Base-by-base conservation (phyloP, 1,139 yeast species). In the Lodderomyces metapsilosis region DNA sequence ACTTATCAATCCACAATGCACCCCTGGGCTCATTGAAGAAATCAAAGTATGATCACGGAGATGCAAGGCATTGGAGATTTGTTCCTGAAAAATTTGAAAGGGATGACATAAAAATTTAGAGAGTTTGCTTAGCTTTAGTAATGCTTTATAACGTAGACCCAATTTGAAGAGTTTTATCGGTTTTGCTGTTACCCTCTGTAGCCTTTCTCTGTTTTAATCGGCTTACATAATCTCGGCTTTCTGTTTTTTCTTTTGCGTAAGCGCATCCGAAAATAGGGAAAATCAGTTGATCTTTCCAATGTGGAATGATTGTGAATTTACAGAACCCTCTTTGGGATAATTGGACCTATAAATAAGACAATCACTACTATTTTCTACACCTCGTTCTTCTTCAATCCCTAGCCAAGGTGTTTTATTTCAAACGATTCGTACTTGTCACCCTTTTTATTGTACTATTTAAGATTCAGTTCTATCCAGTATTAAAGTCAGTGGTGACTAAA, bases 21-120 rank as follows among this genome's bases (percentile, higher is more conserved):
- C 85, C 88, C 16, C 82, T 88, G 42, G 92, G 94, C 40, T 69
- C 84, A 4, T 48, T 66, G 30, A 69, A 64, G 47, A 74, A 72
- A 40, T 77, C 79, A 8, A 81, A 79, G 57, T 73, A 71, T 48
- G 74, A 80, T 35, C 63, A 58, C 23, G 74, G 76, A 5, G 61
- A 71, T 23, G 66, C 77, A 24, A 61, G 69, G 38, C 94, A 85
- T 59, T 85, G 94, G 94, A 78, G 91, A 68, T 74, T 82, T 49
- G 66, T 66, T 45, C 65, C 74, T 43, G 64, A 67, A 34, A 71
- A 71, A 48, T 81, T 85, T 79, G 71, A 73, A 43, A 61, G 64
- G n/a, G 91, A 84, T 22, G 35, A 16, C 10, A 37, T 37, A 9
- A 37, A 37, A 12, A 15, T 37, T 10, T 37, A 31, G 17, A 11